phyloP scores from a whole-genome alignment of 805 yeast genomes.

The Blastobotrys chiropterorum region DNA sequence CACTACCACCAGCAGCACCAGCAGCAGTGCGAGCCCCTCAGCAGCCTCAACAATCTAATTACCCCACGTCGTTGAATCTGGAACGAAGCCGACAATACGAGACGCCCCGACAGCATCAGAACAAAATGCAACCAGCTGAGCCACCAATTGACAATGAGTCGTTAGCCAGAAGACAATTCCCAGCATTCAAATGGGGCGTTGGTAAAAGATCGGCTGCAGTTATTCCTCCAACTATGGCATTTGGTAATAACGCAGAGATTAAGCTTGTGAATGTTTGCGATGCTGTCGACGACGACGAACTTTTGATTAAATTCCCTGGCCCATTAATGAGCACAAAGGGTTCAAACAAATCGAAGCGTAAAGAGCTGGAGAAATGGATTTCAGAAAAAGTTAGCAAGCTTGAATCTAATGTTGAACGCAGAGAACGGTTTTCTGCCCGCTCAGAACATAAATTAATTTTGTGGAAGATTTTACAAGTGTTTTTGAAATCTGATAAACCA shows the following conservation, averaged over 20 bases:
- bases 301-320: conserved; percentile 49
- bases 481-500: conserved; percentile 31
- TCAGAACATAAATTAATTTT: conserved; percentile 26
- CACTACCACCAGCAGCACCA: neutral
- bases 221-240: conserved; percentile 37
- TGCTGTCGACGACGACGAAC: conserved; percentile 24
- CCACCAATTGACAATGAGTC: conserved; percentile 33
- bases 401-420: conserved; percentile 7
- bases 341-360: conserved; percentile 47
- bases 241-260: conserved; percentile 30
- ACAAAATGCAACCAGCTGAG: conserved; percentile 1
- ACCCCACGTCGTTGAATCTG: conserved; percentile 3
- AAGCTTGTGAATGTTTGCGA: conserved; percentile 26
- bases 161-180: conserved; percentile 58
- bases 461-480: conserved; percentile 30
- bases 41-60: conserved; percentile 6
- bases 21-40: neutral
- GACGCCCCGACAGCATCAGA: neutral
- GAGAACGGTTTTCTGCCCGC: conserved; percentile 18
- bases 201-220: conserved; percentile 41
- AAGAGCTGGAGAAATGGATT: conserved; percentile 69
- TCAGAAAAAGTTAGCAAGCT: conserved; percentile 31
- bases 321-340: conserved; percentile 48
- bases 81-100: neutral
- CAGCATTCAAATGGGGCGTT: conserved; percentile 63